These are phyloP conservation scores for Talaromyces sp. DNA, from an alignment of 2,329 filamentous ascomycete genomes.

Conservation along the genomic window DNA sequence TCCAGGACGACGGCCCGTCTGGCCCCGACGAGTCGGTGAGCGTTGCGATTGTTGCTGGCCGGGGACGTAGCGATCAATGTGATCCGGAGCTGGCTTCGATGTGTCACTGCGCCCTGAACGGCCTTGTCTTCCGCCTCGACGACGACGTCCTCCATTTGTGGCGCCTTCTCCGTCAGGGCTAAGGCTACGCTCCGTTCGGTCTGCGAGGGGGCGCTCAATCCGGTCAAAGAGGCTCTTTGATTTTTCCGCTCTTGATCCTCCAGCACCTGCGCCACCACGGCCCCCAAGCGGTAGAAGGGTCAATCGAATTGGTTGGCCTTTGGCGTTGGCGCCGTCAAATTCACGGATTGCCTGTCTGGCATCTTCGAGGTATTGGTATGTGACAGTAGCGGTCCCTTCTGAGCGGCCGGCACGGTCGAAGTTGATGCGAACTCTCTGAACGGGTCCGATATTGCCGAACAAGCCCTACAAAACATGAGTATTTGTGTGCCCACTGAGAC, in stretches of 20 bases:
- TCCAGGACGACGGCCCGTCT: constrained; percentile 42
- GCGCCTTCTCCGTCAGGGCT: constrained; percentile 38
- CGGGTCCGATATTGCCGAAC: constrained; percentile 71
- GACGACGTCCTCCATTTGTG: constrained; percentile 33
- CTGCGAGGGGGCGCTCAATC: constrained; percentile 46
- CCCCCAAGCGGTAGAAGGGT: constrained; percentile 56
- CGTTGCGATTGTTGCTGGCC: constrained; percentile 45
- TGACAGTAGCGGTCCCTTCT: constrained; percentile 78
- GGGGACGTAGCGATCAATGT: constrained; percentile 77
- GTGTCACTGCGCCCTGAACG: constrained; percentile 48
- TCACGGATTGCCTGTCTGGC: constrained; percentile 71
- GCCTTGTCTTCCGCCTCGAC: constrained; percentile 9
- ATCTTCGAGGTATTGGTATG: constrained; percentile 67
- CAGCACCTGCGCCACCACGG: constrained; percentile 18
- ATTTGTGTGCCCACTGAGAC: background rate
- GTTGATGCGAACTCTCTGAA: constrained; percentile 64
- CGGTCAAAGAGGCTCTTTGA: constrained; percentile 64
- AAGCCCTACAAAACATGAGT: constrained; percentile 60
- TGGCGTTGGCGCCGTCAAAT: constrained; percentile 86
- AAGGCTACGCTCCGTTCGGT: constrained; percentile 40
- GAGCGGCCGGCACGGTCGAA: constrained; percentile 90
- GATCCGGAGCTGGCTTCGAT: constrained; percentile 56
- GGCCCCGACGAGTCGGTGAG: constrained; percentile 39
- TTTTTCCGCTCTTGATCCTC: constrained; percentile 45
- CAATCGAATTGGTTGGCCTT: constrained; percentile 77